phyloP scores from a whole-genome alignment of 352 stramenopile genomes.

The Globisporangium alternatum region DNA sequence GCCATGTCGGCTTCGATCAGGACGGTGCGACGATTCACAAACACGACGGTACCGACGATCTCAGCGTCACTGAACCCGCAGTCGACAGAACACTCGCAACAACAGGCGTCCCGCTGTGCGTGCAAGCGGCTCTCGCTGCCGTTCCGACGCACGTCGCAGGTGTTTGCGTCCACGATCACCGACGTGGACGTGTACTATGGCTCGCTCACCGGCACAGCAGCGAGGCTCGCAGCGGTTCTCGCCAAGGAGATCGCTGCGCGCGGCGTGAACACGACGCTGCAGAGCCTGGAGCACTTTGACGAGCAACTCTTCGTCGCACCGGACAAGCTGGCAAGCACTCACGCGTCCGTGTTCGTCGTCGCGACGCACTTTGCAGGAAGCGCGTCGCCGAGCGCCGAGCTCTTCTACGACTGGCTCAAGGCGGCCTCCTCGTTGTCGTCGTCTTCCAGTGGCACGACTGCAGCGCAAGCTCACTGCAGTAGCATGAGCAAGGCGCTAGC shows the following conservation, averaged over 20 bases:
- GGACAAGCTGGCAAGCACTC: constrained; percentile 23
- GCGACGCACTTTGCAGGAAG: constrained; percentile 95
- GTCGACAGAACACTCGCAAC: background rate
- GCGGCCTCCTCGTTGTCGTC: constrained; percentile 10
- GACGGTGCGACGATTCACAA: constrained; percentile 4
- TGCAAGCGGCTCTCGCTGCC: constrained; percentile 15
- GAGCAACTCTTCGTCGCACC: constrained; percentile 20
- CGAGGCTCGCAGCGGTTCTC: constrained; percentile 89
- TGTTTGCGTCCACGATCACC: constrained; percentile 22
- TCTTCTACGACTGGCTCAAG: constrained; percentile 87
- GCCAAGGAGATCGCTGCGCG: constrained; percentile 57
- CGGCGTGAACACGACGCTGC: constrained; percentile 55
- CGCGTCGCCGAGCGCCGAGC: constrained; percentile 90
- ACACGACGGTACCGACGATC: background rate
- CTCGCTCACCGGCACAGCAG: constrained; percentile 92
- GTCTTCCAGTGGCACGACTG: background rate
- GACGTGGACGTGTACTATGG: constrained; percentile 92
- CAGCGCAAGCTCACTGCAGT: background rate
- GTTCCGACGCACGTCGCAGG: constrained; percentile 17
- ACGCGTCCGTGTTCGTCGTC: constrained; percentile 88
- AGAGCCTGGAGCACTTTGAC: constrained; percentile 89
- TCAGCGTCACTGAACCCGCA: background rate
- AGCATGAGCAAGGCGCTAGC: background rate
- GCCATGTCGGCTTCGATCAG: background rate
- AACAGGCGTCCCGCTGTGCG: background rate